A percentile compares a stretch with the other conserved stretches of the same genome.
Conservation (phyloP, 2,329 filamentous ascomycete genomes). For the Pestalotiopsis sp. region DNA sequence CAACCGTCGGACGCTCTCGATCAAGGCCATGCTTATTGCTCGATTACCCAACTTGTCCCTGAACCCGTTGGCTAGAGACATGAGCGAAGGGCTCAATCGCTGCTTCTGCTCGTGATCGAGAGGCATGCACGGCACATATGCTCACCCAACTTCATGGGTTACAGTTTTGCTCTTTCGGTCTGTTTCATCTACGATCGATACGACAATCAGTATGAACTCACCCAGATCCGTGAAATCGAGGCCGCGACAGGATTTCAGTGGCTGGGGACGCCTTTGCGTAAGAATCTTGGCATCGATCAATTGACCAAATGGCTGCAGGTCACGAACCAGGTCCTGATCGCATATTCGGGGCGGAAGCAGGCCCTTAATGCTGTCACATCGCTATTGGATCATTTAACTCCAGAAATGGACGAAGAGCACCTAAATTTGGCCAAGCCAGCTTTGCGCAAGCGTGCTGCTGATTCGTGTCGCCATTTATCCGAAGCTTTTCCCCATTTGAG, state of each 20-base stretch:
- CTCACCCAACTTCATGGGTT: background rate
- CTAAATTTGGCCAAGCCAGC: background rate
- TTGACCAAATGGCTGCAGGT: slow-evolving; percentile 1
- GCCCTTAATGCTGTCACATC: background rate
- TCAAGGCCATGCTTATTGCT: background rate
- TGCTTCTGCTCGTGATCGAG: background rate
- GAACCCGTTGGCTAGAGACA: background rate
- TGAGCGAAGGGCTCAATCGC: background rate
- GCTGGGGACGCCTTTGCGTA: background rate
- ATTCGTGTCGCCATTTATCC: background rate
- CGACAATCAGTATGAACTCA: background rate
- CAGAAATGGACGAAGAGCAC: background rate
- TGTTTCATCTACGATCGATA: background rate
- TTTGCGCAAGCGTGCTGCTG: background rate
- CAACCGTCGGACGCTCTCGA: background rate
- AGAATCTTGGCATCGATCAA: background rate
- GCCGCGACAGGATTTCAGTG: background rate
- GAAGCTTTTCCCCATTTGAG: background rate
- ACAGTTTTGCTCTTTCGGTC: background rate
- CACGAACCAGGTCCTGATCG: background rate
- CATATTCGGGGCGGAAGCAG: background rate
- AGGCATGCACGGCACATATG: background rate
- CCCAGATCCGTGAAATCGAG: background rate
- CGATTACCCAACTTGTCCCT: background rate
- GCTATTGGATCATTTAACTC: background rate